Percentiles rank a stretch among this genome's conserved stretches.
These are phyloP conservation scores for Cudoniella acicularis DNA, from an alignment of 495 filamentous ascomycete genomes.

Conservation along the genomic window DNA sequence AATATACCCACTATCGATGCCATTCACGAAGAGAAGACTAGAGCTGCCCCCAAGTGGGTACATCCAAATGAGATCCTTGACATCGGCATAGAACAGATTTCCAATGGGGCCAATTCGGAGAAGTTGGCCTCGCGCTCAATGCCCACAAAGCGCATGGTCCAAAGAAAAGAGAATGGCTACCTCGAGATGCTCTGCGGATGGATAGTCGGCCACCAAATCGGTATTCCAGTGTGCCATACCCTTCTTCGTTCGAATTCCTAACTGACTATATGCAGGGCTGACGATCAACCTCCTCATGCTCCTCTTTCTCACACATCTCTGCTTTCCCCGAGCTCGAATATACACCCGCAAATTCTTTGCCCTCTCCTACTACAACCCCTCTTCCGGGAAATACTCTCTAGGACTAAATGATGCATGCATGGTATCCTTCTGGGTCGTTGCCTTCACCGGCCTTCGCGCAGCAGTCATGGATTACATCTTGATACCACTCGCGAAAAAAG, in stretches of 20 bases:
- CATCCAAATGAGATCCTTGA: no score
- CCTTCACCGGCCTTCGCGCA: conserved; percentile 84
- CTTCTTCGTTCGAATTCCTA: neutral
- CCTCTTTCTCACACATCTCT: conserved; percentile 71
- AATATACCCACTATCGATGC: no score
- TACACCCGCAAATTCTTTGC: conserved; percentile 81
- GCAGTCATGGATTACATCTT: conserved; percentile 82
- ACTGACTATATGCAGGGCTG: conserved; percentile 51
- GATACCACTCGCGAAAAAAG: conserved; percentile 63
- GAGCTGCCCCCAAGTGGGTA: no score
- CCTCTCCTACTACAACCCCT: conserved; percentile 74
- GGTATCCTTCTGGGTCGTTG: conserved; percentile 72
- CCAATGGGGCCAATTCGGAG: no score
- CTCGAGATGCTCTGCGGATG: conserved; percentile 23
- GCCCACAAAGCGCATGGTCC: no score
- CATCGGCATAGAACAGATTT: no score
- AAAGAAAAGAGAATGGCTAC: conserved; percentile 28
- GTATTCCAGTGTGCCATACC: conserved; percentile 7
- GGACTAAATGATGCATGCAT: conserved; percentile 79
- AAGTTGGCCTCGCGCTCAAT: no score
- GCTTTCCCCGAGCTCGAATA: conserved; percentile 71
- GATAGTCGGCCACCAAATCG: conserved; percentile 28
- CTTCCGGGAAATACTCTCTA: conserved; percentile 62
- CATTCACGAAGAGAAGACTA: no score
- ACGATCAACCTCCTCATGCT: conserved; percentile 75